phyloP scores from a whole-genome alignment of 2,329 filamentous ascomycete species.

The Pseudophaeomoniella oleicola region DNA sequence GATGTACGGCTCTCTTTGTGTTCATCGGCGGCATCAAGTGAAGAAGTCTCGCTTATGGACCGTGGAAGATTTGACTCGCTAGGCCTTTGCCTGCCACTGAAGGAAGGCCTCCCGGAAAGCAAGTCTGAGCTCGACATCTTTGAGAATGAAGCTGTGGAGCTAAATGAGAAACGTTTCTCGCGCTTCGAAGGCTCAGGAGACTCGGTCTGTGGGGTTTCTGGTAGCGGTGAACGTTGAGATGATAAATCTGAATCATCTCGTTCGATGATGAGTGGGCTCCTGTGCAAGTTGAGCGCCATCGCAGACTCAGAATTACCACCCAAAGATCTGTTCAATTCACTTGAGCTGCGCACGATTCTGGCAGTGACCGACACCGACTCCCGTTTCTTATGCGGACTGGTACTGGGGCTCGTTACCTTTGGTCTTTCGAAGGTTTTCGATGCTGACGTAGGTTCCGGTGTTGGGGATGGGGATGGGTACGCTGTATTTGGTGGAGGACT shows the following conservation, averaged over 20 bases:
- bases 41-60: constrained; percentile 19
- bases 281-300: constrained; percentile 29
- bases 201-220: neutral
- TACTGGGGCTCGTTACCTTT: constrained; percentile 11
- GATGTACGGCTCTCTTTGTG: constrained; percentile 42
- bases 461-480: constrained; percentile 2
- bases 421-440: neutral
- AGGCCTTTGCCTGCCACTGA: constrained; percentile 23
- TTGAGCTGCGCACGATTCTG: constrained; percentile 55
- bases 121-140: constrained; percentile 21
- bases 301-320: constrained; percentile 4
- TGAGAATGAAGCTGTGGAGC: constrained; percentile 23
- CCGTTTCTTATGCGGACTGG: constrained; percentile 10
- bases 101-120: constrained; percentile 21
- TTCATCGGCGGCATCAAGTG: constrained; percentile 24
- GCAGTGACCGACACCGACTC: constrained; percentile 83
- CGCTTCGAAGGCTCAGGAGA: constrained; percentile 7
- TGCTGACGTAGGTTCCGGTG: constrained; percentile 2
- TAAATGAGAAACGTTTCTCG: constrained; percentile 22
- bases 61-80: constrained; percentile 10
- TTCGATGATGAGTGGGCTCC: constrained; percentile 50
- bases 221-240: constrained; percentile 10
- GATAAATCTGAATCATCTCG: constrained; percentile 36
- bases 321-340: constrained; percentile 12
- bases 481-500: neutral